A percentile compares a stretch with the other conserved stretches of the same genome.
Evolutionary conservation across 2,329 filamentous ascomycete species (phyloP).

Genomic region (Xylaria sp.): DNA sequence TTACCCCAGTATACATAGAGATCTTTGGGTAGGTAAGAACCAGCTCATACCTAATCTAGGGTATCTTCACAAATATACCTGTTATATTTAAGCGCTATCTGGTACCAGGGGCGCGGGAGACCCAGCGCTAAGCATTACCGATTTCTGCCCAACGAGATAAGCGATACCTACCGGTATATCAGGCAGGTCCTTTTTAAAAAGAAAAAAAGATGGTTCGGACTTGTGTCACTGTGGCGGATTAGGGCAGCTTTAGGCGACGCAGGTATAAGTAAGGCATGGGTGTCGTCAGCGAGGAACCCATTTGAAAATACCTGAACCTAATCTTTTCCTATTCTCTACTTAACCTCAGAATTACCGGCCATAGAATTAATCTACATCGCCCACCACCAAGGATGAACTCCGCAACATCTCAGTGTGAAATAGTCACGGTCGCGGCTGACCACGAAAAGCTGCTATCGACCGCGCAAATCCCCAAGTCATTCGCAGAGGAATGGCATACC

Average conservation of each 20-base stretch:
- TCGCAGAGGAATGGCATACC: conserved; percentile 47
- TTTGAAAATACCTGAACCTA: not conserved
- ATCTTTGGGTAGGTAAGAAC: no score
- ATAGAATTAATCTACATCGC: not conserved
- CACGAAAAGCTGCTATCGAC: conserved; percentile 47
- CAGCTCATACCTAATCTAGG: no score
- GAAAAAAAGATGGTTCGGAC: no score
- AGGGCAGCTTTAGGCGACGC: conserved; percentile 8
- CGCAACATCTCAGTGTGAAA: conserved; percentile 39
- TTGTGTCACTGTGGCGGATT: not conserved
- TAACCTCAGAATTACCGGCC: not conserved
- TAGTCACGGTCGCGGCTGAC: conserved; percentile 45
- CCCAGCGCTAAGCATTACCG: no score
- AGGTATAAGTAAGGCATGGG: no score
- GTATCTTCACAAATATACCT: no score
- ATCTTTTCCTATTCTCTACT: not conserved
- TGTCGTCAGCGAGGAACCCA: no score
- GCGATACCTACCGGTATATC: no score
- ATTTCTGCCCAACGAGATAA: no score
- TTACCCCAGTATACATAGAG: no score
- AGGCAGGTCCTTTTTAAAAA: no score
- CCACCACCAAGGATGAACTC: conserved; percentile 33
- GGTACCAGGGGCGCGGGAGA: not conserved
- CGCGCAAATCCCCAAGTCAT: conserved; percentile 51
- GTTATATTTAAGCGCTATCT: no score